Conservation (phyloP, 495 filamentous ascomycete species). For the Penicillium verhagenii region DNA sequence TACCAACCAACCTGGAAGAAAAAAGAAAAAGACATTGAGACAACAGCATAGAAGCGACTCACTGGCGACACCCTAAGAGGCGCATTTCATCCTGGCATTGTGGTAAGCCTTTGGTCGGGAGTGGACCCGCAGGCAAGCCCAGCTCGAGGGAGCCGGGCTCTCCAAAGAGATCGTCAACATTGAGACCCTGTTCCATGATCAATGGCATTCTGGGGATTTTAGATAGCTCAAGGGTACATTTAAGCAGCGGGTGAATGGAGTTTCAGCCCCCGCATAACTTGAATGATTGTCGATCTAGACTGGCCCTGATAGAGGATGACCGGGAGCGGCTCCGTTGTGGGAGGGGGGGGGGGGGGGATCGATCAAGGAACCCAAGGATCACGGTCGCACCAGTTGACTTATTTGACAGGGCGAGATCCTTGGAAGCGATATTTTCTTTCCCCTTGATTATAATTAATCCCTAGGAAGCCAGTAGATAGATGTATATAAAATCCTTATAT, state of each 20-base stretch:
- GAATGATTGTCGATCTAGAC: constrained; percentile 5
- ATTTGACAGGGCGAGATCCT: neutral
- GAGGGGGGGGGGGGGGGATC: constrained; percentile 2
- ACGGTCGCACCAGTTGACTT: neutral
- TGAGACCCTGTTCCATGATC: constrained; percentile 69
- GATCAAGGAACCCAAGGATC: neutral
- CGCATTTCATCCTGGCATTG: constrained; percentile 79
- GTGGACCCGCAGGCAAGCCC: constrained; percentile 53
- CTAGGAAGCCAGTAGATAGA: neutral
- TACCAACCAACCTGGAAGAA: neutral
- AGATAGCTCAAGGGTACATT: neutral
- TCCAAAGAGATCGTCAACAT: constrained; percentile 75
- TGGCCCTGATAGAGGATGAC: neutral
- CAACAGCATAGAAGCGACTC: too few relatives aligned
- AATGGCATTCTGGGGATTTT: constrained; percentile 32
- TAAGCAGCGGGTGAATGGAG: neutral
- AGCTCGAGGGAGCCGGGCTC: constrained; percentile 55
- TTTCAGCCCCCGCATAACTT: constrained; percentile 12
- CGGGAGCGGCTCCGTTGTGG: constrained; percentile 5
- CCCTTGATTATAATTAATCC: neutral
- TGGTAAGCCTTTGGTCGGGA: constrained; percentile 63
- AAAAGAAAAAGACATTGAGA: neutral
- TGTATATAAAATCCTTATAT: too few relatives aligned
- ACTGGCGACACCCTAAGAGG: constrained; percentile 79
- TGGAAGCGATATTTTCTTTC: neutral